Evolutionary conservation across 2,329 filamentous ascomycete genomes (phyloP).

Genomic region (Penicillium sp.): DNA sequence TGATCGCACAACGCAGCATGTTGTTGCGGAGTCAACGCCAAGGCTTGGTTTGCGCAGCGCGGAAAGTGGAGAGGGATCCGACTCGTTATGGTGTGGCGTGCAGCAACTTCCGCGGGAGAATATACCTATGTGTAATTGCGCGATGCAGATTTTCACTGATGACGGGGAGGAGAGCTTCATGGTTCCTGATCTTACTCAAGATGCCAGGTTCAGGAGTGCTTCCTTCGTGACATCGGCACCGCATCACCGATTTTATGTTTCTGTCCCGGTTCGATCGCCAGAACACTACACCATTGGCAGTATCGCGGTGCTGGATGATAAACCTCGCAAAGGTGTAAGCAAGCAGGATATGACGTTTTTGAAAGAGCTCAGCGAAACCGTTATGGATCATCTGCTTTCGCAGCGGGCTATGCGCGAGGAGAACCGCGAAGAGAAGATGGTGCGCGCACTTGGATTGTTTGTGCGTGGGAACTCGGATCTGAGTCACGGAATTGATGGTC

Average conservation of each 20-base stretch:
- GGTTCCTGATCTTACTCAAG: constrained; percentile 11
- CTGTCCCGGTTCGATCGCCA: constrained; percentile 17
- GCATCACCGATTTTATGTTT: constrained; percentile 18
- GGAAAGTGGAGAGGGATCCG: constrained; percentile 3
- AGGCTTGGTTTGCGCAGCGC: constrained; percentile 16
- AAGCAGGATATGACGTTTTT: constrained; percentile 9
- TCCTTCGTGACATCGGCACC: constrained; percentile 13
- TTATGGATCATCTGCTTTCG: constrained; percentile 23
- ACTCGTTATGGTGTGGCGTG: constrained; percentile 21
- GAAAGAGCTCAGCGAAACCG: constrained; percentile 17
- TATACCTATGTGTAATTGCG: constrained; percentile 18
- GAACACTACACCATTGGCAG: constrained; percentile 19
- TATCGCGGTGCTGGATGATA: constrained; percentile 18
- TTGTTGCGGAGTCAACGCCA: constrained; percentile 30
- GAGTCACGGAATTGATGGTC: constrained; percentile 16
- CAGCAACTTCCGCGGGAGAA: constrained; percentile 14
- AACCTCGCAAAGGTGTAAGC: constrained; percentile 9
- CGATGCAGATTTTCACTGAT: constrained; percentile 10
- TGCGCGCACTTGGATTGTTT: constrained; percentile 21
- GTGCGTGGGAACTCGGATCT: constrained; percentile 22
- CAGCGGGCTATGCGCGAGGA: constrained; percentile 23
- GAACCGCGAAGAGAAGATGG: constrained; percentile 23
- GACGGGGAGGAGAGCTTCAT: constrained; percentile 8
- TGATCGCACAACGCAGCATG: constrained; percentile 26
- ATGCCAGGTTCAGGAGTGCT: constrained; percentile 9